Base-by-base conservation (phyloP, 2,329 filamentous ascomycete genomes). In the Pestalotiopsis sp. region DNA sequence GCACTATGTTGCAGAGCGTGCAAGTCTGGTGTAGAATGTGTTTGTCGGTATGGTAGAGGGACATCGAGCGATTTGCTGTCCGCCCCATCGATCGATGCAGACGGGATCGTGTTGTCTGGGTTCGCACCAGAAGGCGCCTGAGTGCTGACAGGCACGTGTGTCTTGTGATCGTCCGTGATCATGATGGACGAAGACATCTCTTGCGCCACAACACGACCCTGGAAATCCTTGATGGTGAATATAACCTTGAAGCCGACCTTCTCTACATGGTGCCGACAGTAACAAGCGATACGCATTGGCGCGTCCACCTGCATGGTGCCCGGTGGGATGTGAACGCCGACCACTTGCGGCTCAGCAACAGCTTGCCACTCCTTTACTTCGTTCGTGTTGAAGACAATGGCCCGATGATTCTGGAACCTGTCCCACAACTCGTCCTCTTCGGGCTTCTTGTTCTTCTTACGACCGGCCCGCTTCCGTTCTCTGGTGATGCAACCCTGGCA, bases 81-180 rank as follows among this genome's bases (percentile, higher is more conserved):
- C 24, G 72, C 70, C 39, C 69, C 35, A 20, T 69, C 67, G 13
- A 64, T 68, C 13, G 65, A 17, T 17, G 30, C n/a, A 38, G 65
- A 22, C 9, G 39, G 58, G 30, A 62, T 48, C 17, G 58, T 55
- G 24, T 56, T 66, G 26, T 68, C 67, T 5, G 66, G 4, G 56
- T 35, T 69, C 63, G 70, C 67, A 30, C 60, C 26, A n/a, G 73
- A 67, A 52, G 68, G 59, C 30, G 52, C 26, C 17, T 66, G 68
- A 66, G 58, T 57, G 67, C 56, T 59, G 76, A 65, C 64, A 84
- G 80, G 64, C 68, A 81, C 78, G 73, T 93, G 92, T 7, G 94
- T 97, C 82, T 98, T 98, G 83, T 98, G 95, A 75, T 99, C 95
- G 77, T 99, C 95, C 1, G 96, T 98, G 71, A 98, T 98, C 87